These are phyloP conservation scores for Trichomonas tenax DNA, from an alignment of 208 protist genomes.

Conservation along the genomic window DNA sequence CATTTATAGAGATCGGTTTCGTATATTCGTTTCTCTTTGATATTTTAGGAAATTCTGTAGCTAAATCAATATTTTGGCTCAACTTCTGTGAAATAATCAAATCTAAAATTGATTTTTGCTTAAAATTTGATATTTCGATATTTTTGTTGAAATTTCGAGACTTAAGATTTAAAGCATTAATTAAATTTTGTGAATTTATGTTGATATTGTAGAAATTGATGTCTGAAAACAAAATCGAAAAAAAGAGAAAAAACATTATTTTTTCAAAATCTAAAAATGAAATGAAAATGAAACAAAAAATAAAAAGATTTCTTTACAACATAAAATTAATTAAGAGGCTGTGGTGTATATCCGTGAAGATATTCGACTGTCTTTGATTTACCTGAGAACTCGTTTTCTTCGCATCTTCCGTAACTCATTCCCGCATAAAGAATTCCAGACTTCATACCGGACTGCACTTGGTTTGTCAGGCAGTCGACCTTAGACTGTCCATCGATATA, in stretches of 20 bases:
- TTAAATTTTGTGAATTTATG: no score
- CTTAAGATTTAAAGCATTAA: no score
- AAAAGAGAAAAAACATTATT: no score
- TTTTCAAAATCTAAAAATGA: no score
- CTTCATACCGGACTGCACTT: not conserved
- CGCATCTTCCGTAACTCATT: not conserved
- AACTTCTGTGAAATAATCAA: not conserved
- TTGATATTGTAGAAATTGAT: no score
- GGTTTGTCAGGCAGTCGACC: not conserved
- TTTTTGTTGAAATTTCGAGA: no score
- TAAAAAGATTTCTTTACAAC: no score
- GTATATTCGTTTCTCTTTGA: not conserved
- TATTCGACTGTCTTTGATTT: not conserved
- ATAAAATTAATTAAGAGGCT: no score
- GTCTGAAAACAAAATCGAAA: no score
- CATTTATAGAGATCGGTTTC: not conserved
- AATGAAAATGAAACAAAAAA: no score
- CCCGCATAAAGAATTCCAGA: not conserved
- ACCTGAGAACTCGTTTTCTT: not conserved
- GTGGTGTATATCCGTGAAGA: not conserved
- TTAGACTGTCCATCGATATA: slow-evolving; percentile 5
- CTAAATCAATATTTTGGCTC: not conserved
- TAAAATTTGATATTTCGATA: no score
- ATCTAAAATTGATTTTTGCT: not conserved
- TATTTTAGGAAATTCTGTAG: not conserved